A percentile compares a stretch with the other conserved stretches of the same genome.
Conservation (phyloP, 1,139 yeast genomes). For the Suhomyces taliae region DNA sequence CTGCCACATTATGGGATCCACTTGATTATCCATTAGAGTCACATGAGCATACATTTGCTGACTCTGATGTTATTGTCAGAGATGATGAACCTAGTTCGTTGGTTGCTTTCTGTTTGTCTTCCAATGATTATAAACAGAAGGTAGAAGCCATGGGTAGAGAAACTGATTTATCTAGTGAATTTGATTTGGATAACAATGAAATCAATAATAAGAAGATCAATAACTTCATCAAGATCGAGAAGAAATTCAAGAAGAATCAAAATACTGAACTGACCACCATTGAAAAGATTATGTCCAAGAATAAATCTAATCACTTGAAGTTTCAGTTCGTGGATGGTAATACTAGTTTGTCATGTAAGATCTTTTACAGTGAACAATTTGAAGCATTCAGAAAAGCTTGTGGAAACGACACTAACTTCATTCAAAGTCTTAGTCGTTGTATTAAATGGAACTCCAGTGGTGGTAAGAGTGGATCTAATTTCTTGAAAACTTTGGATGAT, state of each 20-base stretch:
- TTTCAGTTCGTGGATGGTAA: constrained; percentile 88
- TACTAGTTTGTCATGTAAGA: constrained; percentile 84
- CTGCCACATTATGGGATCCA: constrained; percentile 95
- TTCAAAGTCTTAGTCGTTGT: constrained; percentile 90
- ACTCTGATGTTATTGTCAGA: constrained; percentile 88
- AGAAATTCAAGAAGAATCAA: constrained; percentile 41
- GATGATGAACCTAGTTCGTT: constrained; percentile 97
- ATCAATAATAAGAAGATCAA: constrained; percentile 35
- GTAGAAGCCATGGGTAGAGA: constrained; percentile 44
- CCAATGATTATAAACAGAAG: constrained; percentile 76
- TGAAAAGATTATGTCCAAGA: constrained; percentile 74
- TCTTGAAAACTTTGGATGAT: constrained; percentile 87
- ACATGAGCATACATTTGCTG: constrained; percentile 89
- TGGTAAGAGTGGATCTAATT: constrained; percentile 94
- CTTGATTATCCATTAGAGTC: constrained; percentile 77
- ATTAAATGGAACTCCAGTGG: constrained; percentile 95
- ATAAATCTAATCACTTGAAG: constrained; percentile 84
- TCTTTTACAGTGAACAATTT: constrained; percentile 94
- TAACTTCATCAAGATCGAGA: constrained; percentile 44
- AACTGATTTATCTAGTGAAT: constrained; percentile 15
- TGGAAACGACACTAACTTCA: constrained; percentile 71
- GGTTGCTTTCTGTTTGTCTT: constrained; percentile 87
- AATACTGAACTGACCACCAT: constrained; percentile 30
- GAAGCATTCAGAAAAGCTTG: constrained; percentile 89
- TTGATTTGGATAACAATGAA: constrained; percentile 23